These are phyloP conservation scores for Brettanomyces bruxellensis DNA, from an alignment of 805 yeast species.

Conservation along the genomic window DNA sequence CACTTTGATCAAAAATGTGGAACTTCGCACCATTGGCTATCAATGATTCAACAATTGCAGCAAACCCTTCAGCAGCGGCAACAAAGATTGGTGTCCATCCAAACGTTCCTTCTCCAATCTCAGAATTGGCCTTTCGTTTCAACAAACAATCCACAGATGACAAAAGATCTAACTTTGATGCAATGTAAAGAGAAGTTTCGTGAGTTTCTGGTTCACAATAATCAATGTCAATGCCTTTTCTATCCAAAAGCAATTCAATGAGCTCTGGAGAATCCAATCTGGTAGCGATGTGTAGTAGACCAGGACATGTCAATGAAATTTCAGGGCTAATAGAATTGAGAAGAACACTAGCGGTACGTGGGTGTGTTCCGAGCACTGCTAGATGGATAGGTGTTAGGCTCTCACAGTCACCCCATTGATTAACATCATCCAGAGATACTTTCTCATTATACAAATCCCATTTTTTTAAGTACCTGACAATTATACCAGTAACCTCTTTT, in stretches of 20 bases:
- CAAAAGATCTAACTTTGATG: constrained; percentile 53
- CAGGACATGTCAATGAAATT: constrained; percentile 38
- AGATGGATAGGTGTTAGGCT: constrained; percentile 73
- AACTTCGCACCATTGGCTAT: constrained; percentile 44
- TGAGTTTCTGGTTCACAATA: constrained; percentile 43
- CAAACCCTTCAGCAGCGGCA: constrained; percentile 80
- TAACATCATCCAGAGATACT: constrained; percentile 46
- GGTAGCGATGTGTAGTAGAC: constrained; percentile 57
- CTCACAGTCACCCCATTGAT: constrained; percentile 71
- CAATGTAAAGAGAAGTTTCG: constrained; percentile 81
- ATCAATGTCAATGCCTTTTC: constrained; percentile 56
- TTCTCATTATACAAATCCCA: constrained; percentile 51
- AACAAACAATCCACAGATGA: constrained; percentile 49
- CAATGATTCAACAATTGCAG: constrained; percentile 46
- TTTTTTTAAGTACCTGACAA: constrained; percentile 44
- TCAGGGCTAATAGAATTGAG: constrained; percentile 34
- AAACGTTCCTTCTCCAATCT: constrained; percentile 65
- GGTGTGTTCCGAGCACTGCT: constrained; percentile 77
- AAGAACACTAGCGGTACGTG: constrained; percentile 57
- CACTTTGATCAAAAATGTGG: constrained; percentile 64
- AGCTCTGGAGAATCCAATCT: constrained; percentile 54
- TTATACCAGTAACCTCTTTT: constrained; percentile 46
- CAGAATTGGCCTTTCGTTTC: constrained; percentile 57
- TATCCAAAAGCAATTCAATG: constrained; percentile 40
- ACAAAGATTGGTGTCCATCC: constrained; percentile 94